Base-by-base conservation (phyloP, 2,329 filamentous ascomycete species). In the Daldinia sp. region DNA sequence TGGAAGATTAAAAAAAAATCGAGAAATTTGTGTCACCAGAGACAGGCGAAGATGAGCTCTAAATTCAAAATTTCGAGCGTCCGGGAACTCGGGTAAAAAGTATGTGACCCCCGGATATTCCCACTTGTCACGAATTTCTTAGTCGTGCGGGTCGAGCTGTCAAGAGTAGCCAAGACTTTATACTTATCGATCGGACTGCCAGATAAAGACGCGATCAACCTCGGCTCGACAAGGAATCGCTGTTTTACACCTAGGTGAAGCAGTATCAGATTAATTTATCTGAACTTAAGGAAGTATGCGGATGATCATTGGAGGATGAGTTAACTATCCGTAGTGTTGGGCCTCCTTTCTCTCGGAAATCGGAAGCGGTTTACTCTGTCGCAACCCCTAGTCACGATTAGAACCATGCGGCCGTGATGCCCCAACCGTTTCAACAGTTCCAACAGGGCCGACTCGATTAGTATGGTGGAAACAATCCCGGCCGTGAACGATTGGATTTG, bases 31-130 rank as follows among this genome's bases (percentile, higher is more conserved):
- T 48, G 25, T 7, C 27, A 39, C 59, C 15, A 29, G 53, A 56
- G 58, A 59, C 53, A 62, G 57, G 50, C 39, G 54, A 57, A 34
- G 11, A 56, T 45, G 23, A 21, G 32, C 30, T 30, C 23, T 30
- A 19, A 50, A n/a, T 43, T 25, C 45, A 53, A 30, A 25, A 41
- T 51, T 17, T 57, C 25, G 41, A 67, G 51, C 30, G 47, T 55
- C 64, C 64, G 54, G 58, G 58, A 62, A 64, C 41, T 64, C 58
- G 64, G 64, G 47, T 67, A 61, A 57, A n/a, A 43, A 47, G 50
- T 63, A 49, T 58, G 58, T 54, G 41, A 55, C 50, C 45, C 57
- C 30, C 30, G 23, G 41, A 32, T 62, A 51, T 67, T 57, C 55
- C 34, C 13, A 64, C 15, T 43, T 41, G 55, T 50, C 45, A 60